phyloP scores from a whole-genome alignment of 805 yeast genomes.

The Saccharomyces jurei region DNA sequence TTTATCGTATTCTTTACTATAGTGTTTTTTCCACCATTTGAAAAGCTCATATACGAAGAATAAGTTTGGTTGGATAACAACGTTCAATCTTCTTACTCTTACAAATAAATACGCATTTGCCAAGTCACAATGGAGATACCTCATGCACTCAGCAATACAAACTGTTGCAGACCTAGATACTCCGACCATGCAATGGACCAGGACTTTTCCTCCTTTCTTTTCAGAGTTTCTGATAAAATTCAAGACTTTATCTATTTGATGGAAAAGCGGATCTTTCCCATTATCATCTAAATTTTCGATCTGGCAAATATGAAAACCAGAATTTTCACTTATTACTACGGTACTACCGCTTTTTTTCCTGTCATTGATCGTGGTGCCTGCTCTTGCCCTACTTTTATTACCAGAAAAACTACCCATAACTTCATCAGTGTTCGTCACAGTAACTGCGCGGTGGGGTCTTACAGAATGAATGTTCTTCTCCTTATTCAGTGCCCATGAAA shows the following conservation, averaged over 20 bases:
- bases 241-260: slow-evolving; percentile 54
- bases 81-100: slow-evolving; percentile 82
- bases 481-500: slow-evolving; percentile 43
- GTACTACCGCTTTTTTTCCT: slow-evolving; percentile 1
- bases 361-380: background rate
- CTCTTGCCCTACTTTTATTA: background rate
- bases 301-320: slow-evolving; percentile 35
- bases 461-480: background rate
- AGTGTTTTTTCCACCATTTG: slow-evolving; percentile 36
- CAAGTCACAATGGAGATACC: slow-evolving; percentile 53
- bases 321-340: background rate
- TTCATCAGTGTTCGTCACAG: background rate
- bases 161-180: slow-evolving; percentile 93
- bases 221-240: slow-evolving; percentile 54
- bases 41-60: slow-evolving; percentile 85
- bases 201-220: slow-evolving; percentile 39
- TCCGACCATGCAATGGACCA: slow-evolving; percentile 93
- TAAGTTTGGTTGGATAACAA: slow-evolving; percentile 88
- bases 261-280: slow-evolving; percentile 72
- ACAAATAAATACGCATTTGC: slow-evolving; percentile 80
- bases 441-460: background rate
- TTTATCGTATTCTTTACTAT: slow-evolving; percentile 28
- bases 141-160: slow-evolving; percentile 92
- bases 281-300: slow-evolving; percentile 79
- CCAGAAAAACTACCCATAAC: background rate